These are phyloP conservation scores for Metschnikowia drakensbergensis DNA, from an alignment of 805 yeast genomes.

Conservation along the genomic window DNA sequence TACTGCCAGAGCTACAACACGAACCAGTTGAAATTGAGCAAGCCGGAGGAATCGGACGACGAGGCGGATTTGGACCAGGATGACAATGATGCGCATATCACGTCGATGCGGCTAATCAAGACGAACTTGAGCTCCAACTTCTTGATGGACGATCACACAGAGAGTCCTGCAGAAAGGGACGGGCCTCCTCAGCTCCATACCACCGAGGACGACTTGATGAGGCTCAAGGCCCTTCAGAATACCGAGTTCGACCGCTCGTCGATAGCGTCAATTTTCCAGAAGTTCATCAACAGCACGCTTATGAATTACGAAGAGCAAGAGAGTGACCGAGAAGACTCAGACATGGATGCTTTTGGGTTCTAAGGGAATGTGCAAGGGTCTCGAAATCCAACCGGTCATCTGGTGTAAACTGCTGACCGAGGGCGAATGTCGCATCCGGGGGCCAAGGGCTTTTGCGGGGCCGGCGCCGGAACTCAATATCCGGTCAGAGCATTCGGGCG, in stretches of 20 bases:
- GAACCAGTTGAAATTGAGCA: constrained; percentile 62
- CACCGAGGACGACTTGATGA: constrained; percentile 24
- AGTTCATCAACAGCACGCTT: constrained; percentile 31
- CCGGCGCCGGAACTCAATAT: not conserved
- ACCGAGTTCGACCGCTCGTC: constrained; percentile 28
- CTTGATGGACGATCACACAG: constrained; percentile 25
- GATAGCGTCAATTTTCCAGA: constrained; percentile 35
- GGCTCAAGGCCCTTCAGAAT: constrained; percentile 24
- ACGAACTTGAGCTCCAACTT: constrained; percentile 38
- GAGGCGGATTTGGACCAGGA: constrained; percentile 21
- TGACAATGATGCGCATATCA: constrained; percentile 14
- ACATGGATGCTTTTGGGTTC: constrained; percentile 7
- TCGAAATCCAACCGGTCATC: too few relatives aligned
- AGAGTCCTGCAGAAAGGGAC: not conserved
- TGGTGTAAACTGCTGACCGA: too few relatives aligned
- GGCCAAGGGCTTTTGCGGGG: too few relatives aligned
- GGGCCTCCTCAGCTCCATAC: constrained; percentile 23
- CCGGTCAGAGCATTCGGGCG: not conserved
- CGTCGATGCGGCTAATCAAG: constrained; percentile 30
- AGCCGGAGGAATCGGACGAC: constrained; percentile 63
- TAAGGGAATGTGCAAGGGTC: not conserved
- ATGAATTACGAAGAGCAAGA: constrained; percentile 5
- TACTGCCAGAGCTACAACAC: constrained; percentile 89
- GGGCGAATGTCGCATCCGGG: too few relatives aligned
- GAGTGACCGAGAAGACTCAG: not conserved